Conservation (phyloP, 441 rosid genomes). For the Raphanus hybrid region DNA sequence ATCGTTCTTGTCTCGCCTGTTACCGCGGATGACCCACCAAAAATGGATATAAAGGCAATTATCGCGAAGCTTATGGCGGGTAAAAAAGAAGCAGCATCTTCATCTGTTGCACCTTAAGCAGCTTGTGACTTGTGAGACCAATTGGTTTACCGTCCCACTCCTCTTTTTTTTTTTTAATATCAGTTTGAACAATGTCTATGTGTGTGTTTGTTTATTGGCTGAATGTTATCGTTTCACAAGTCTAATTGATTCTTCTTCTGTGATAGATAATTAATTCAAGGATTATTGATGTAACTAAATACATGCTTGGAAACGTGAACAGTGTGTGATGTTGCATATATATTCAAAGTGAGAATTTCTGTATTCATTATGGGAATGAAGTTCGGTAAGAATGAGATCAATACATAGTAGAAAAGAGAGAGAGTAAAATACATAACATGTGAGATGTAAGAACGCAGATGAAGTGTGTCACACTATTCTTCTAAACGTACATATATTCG, state of each 20-base stretch:
- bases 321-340: not conserved
- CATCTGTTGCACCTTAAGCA: not conserved
- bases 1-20: not conserved
- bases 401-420: not conserved
- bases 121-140: not conserved
- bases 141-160: not conserved
- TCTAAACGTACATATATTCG: conserved; percentile 87
- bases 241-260: no score
- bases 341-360: not conserved
- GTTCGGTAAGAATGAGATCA: not conserved
- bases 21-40: not conserved
- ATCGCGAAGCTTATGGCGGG: not conserved
- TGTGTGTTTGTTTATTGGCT: no score
- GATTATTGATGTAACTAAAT: not conserved
- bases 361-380: not conserved
- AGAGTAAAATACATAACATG: not conserved
- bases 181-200: not conserved
- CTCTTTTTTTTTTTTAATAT: not conserved
- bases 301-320: not conserved
- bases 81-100: no score
- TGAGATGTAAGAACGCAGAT: not conserved
- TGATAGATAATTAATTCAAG: no score
- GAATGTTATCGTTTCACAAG: no score
- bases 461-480: not conserved
- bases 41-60: not conserved